Evolutionary conservation across 306 rosid species (phyloP), one percentile per base, ranked within the genome.

Genomic region (Malus domestica): DNA sequence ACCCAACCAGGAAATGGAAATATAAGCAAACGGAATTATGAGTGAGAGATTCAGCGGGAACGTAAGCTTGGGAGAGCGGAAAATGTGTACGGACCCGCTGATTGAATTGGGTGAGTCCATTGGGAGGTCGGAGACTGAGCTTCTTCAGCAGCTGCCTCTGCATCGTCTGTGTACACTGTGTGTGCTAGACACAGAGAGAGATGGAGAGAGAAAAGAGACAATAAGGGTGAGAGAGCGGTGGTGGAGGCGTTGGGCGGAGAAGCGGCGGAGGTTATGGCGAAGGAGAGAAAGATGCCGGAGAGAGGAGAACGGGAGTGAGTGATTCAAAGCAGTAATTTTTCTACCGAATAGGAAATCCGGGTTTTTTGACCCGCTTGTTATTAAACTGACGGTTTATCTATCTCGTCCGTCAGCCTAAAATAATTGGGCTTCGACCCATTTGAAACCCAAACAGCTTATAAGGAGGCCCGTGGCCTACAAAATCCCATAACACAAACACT

Each of bases 51-150:
- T 49, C 54, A 5, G 19, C 54, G 19, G 54, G 54, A 49, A 49
- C 6, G 55, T 15, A 35, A 58, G 10, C 27, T 10, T 59, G 66
- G 67, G 29, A 38, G 68, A 72, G 64, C 12, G 61, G 27, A 16
- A 60, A 30, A 4, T 35, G 71, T 32, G 18, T 58, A 23, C 57
- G 3, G 19, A 78, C 97, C 86, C 79, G 79, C 68, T 90, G 98
- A 61, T 81, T 85, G 85, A 89, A 86, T 68, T 76, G 93, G 71
- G 88, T 77, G 16, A 67, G 72, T 73, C 79, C 35, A 83, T 55
- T 32, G 45, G 81, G 22, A 51, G 70, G 65, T 40, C 81, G 77
- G 72, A 29, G 73, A 18, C 55, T 66, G 76, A 83, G 78, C 83
- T 75, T 80, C 9, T 57, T 52, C 42, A 86, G 70, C 52, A 90